Evolutionary conservation across 148 eudicot genomes (phyloP).

Genomic region (Heliamphora exappendiculata): DNA sequence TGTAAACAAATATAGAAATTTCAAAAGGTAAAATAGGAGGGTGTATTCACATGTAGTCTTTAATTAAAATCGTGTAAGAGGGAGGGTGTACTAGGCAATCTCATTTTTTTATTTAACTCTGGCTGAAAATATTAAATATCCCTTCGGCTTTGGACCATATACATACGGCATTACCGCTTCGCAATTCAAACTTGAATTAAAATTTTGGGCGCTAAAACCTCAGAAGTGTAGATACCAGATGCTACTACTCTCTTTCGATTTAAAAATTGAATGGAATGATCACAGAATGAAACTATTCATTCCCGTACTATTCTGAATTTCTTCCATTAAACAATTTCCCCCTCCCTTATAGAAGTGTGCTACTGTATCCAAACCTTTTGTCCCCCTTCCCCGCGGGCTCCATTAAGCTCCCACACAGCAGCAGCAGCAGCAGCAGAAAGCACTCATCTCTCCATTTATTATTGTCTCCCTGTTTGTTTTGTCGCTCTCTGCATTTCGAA

Average conservation of each 20-base stretch:
- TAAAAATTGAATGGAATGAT: constrained; percentile 1
- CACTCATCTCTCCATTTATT: background rate
- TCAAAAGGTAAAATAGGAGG: no score
- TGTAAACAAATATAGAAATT: no score
- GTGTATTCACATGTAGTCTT: no score
- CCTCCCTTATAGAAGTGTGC: no score
- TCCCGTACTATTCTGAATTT: background rate
- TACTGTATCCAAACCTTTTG: background rate
- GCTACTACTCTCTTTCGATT: no score
- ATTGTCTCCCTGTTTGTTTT: background rate
- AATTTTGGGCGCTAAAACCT: constrained; percentile 8
- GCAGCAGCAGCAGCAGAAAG: no score
- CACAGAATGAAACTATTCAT: no score
- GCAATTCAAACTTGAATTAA: background rate
- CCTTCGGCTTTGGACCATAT: no score
- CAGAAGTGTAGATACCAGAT: background rate
- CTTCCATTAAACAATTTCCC: background rate
- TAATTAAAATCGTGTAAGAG: no score
- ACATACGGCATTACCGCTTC: background rate
- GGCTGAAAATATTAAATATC: no score
- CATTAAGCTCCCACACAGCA: background rate
- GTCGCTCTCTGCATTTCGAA: background rate
- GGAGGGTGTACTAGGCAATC: no score
- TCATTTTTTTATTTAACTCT: background rate
- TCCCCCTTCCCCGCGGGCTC: background rate